These are phyloP conservation scores for Pneumocystis canis DNA, from an alignment of 1,139 yeast genomes.

Conservation along the genomic window DNA sequence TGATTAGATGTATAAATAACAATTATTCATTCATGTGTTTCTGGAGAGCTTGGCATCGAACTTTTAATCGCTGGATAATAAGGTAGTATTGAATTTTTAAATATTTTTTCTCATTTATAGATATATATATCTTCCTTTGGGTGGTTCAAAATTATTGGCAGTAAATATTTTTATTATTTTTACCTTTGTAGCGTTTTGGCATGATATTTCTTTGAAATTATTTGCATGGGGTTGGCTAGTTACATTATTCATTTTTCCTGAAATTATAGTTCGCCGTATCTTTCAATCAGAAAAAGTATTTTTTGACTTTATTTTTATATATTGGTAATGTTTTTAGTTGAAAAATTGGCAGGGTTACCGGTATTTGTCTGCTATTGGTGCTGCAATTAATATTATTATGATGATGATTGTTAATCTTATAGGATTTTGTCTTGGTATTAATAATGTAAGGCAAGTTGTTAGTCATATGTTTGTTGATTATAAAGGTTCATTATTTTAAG, in stretches of 20 bases:
- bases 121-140: constrained; percentile 70
- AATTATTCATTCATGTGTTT: constrained; percentile 84
- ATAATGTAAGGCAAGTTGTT: constrained; percentile 58
- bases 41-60: constrained; percentile 99
- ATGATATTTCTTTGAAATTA: constrained; percentile 76
- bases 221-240: constrained; percentile 93
- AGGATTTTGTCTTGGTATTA: constrained; percentile 86
- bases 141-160: constrained; percentile 53
- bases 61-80: constrained; percentile 78
- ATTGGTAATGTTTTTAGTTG: constrained; percentile 24
- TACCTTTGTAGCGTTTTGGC: constrained; percentile 96
- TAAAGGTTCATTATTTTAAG: constrained; percentile 7
- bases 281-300: constrained; percentile 25
- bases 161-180: constrained; percentile 75
- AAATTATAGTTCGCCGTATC: constrained; percentile 44
- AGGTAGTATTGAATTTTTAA: constrained; percentile 30
- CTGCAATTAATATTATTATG: constrained; percentile 83
- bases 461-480: constrained; percentile 56
- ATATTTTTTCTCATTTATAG: constrained; percentile 3
- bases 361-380: constrained; percentile 73
- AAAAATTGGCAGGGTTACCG: constrained; percentile 55
- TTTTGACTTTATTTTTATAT: constrained; percentile 5
- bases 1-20: constrained; percentile 91
- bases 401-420: constrained; percentile 94
- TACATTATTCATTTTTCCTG: constrained; percentile 81